These are phyloP conservation scores for Ceratocystiopsis sp. DNA, from an alignment of 2,329 filamentous ascomycete species.

Conservation along the genomic window DNA sequence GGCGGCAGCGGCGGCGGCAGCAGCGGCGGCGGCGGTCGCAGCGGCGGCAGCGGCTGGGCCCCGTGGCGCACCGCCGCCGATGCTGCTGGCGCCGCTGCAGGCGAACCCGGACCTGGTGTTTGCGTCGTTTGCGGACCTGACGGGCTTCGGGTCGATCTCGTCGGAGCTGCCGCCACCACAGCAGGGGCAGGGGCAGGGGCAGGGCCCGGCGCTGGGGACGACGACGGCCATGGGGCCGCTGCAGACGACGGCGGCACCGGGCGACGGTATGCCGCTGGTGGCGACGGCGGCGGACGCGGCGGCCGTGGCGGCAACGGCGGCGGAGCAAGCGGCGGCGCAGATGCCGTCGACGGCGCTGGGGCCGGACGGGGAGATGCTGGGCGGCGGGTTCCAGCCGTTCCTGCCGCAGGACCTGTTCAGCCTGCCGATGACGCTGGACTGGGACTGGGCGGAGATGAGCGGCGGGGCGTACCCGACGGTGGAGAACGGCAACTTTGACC, in stretches of 20 bases:
- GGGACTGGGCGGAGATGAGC: conserved; percentile 59
- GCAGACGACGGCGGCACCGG: no score
- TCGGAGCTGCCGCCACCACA: conserved; percentile 6
- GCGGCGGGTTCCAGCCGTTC: conserved; percentile 51
- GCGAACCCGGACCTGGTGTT: conserved; percentile 7
- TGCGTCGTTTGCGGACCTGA: conserved; percentile 26
- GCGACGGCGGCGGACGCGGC: background rate
- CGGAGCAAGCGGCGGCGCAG: conserved; percentile 2
- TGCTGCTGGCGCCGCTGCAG: no score
- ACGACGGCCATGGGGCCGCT: no score
- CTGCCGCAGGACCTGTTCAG: conserved; percentile 89
- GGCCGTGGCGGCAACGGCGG: conserved; percentile 5
- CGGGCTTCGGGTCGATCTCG: conserved; percentile 22
- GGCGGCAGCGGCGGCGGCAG: no score
- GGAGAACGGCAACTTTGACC: conserved; percentile 41
- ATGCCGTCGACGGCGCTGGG: conserved; percentile 19
- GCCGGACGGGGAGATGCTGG: conserved; percentile 27
- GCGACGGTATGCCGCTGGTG: no score
- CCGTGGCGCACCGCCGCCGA: conserved; percentile 20
- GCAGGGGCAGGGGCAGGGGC: background rate
- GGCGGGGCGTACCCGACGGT: conserved; percentile 47
- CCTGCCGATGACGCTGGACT: conserved; percentile 90
- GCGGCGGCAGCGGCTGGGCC: conserved; percentile 6
- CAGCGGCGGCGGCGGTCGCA: no score
- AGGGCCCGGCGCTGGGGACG: no score